These are phyloP conservation scores for Chaetoscypha palmicola DNA, from an alignment of 2,329 filamentous ascomycete species.

Conservation along the genomic window DNA sequence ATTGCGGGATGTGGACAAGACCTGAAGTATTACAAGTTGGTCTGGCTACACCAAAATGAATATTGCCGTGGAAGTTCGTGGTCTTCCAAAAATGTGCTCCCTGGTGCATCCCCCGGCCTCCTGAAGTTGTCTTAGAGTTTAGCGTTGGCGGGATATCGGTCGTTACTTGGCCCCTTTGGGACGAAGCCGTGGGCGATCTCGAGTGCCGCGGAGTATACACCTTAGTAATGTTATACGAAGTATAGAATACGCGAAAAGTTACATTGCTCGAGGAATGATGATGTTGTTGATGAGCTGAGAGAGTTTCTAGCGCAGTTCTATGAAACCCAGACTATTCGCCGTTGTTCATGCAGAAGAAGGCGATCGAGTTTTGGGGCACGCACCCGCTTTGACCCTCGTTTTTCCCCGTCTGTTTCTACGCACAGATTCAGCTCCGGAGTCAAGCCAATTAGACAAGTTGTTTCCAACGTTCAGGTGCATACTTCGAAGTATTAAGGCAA, in stretches of 20 bases:
- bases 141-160: not conserved
- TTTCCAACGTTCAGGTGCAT: not conserved
- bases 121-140: not conserved
- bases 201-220: not conserved
- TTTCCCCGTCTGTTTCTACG: slow-evolving; percentile 2
- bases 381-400: slow-evolving; percentile 10
- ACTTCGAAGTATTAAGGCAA: not conserved
- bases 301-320: not conserved
- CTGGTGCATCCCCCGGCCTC: not conserved
- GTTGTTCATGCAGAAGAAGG: not conserved
- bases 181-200: not conserved
- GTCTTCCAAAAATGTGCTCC: not conserved
- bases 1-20: too few species aligned
- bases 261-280: too few species aligned
- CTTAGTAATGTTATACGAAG: too few species aligned
- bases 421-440: slow-evolving; percentile 7
- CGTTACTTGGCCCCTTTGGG: too few species aligned
- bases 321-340: not conserved
- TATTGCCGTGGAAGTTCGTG: too few species aligned
- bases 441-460: not conserved
- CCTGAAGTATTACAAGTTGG: too few species aligned
- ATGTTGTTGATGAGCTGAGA: not conserved
- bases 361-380: too few species aligned
- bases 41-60: too few species aligned
- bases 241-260: too few species aligned